Conservation (phyloP, 139 green algal species). For the Tetraselmis chui region DNA sequence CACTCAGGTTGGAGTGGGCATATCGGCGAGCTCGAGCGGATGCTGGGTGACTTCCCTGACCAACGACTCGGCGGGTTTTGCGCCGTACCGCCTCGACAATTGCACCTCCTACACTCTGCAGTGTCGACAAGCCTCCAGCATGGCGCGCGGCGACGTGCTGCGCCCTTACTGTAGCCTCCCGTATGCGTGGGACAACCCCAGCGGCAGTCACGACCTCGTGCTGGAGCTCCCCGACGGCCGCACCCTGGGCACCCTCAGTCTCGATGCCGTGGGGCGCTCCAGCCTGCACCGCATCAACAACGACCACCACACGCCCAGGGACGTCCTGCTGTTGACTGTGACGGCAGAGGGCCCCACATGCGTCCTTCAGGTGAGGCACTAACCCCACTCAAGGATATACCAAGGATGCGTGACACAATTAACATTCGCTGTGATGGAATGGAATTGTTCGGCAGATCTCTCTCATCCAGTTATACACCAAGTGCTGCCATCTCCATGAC, state of each 20-base stretch:
- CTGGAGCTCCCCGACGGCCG: conserved; percentile 54
- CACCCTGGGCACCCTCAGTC: conserved; percentile 42
- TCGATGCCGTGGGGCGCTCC: conserved; percentile 43
- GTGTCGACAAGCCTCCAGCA: conserved; percentile 42
- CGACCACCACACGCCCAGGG: background rate
- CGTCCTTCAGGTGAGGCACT: conserved; percentile 46
- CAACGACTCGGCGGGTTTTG: conserved; percentile 50
- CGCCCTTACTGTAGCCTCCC: conserved; percentile 66
- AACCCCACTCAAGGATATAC: too few relatives aligned
- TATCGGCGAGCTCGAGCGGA: background rate
- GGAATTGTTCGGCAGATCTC: too few relatives aligned
- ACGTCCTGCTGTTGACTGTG: conserved; percentile 34
- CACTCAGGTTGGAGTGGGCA: background rate
- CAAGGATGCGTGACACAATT: too few relatives aligned
- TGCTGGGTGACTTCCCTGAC: conserved; percentile 25
- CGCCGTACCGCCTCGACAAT: conserved; percentile 78
- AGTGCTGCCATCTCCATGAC: too few relatives aligned
- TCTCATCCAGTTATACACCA: too few relatives aligned
- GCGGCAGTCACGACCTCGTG: conserved; percentile 45
- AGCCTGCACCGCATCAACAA: background rate
- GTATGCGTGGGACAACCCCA: conserved; percentile 83
- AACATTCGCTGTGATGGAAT: too few relatives aligned
- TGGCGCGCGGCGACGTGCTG: conserved; percentile 68
- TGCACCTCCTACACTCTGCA: conserved; percentile 62
- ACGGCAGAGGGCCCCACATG: conserved; percentile 60